A percentile compares a stretch with the other conserved stretches of the same genome.
phyloP scores from a whole-genome alignment of 768 basidiomycete species.

The Suillus subaureus region DNA sequence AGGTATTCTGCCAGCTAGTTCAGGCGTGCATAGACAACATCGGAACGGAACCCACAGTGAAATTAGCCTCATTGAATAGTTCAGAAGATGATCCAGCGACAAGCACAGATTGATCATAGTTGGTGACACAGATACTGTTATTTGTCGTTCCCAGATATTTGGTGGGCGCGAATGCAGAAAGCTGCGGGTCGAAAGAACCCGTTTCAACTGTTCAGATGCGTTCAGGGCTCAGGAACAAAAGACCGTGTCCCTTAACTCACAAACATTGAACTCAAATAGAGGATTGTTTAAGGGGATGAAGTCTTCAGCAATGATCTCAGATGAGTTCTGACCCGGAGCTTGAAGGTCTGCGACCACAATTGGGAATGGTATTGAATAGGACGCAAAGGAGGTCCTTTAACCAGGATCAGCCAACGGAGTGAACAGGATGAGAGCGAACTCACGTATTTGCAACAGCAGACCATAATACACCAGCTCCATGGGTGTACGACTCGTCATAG shows the following conservation, averaged over 20 bases:
- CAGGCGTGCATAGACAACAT: not conserved
- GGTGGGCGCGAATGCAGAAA: conserved; percentile 47
- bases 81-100: conserved; percentile 45
- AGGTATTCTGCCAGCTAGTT: conserved; percentile 10
- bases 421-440: conserved; percentile 13
- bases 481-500: conserved; percentile 28
- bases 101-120: conserved; percentile 37
- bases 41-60: conserved; percentile 23
- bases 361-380: conserved; percentile 42
- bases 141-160: conserved; percentile 47
- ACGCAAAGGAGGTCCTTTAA: conserved; percentile 33
- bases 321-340: conserved; percentile 28
- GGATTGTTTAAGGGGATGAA: conserved; percentile 34
- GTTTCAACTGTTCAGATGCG: conserved; percentile 33
- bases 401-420: conserved; percentile 7
- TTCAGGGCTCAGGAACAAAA: not conserved
- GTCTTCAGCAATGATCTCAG: conserved; percentile 23
- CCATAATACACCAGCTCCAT: conserved; percentile 39
- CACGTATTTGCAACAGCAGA: conserved; percentile 36
- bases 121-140: conserved; percentile 32
- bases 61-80: conserved; percentile 34
- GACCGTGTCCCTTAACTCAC: conserved; percentile 19
- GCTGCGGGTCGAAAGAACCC: conserved; percentile 44
- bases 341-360: conserved; percentile 34
- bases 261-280: conserved; percentile 39